A percentile compares a stretch with the other conserved stretches of the same genome.
These are phyloP conservation scores for Russula ochroleuca DNA, from an alignment of 768 basidiomycete species.

Conservation along the genomic window DNA sequence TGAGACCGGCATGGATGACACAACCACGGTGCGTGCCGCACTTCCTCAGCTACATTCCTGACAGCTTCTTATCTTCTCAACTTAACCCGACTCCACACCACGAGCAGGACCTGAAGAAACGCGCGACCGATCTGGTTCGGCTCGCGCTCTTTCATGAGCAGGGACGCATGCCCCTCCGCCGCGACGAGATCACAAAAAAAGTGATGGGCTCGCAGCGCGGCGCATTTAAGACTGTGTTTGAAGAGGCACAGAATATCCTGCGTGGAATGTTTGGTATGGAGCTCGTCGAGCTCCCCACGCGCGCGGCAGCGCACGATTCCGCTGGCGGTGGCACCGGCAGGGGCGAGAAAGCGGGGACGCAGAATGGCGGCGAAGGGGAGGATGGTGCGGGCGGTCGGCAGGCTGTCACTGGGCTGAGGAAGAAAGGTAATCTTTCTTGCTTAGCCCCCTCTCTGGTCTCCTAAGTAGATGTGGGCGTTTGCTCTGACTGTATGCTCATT, in stretches of 20 bases:
- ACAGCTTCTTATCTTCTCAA: not conserved
- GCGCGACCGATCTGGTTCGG: slow-evolving; percentile 69
- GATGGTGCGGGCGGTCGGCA: slow-evolving; percentile 11
- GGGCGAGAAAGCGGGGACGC: slow-evolving; percentile 29
- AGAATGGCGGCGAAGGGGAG: slow-evolving; percentile 13
- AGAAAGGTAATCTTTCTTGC: slow-evolving; percentile 51
- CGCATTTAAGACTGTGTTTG: slow-evolving; percentile 62
- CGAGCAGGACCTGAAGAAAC: slow-evolving; percentile 57
- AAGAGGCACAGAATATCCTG: slow-evolving; percentile 59
- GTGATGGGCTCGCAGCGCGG: slow-evolving; percentile 49
- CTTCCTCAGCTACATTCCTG: not conserved
- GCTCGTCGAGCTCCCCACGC: slow-evolving; percentile 68
- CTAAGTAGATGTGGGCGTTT: not conserved
- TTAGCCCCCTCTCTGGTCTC: not conserved
- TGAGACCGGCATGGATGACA: slow-evolving; percentile 32
- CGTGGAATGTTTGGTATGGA: slow-evolving; percentile 75
- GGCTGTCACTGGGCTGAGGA: slow-evolving; percentile 50
- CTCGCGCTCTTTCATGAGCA: slow-evolving; percentile 81
- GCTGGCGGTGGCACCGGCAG: slow-evolving; percentile 35
- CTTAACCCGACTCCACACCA: too few relatives aligned
- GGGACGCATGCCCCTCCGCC: slow-evolving; percentile 56
- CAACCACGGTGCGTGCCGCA: not conserved
- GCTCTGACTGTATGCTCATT: not conserved
- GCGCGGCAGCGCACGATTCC: slow-evolving; percentile 51
- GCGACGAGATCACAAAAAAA: slow-evolving; percentile 88